Percentiles rank a stretch among this genome's conserved stretches.
These are phyloP conservation scores for Cytospora paraplurivora DNA, from an alignment of 2,329 filamentous ascomycete species.

Conservation along the genomic window DNA sequence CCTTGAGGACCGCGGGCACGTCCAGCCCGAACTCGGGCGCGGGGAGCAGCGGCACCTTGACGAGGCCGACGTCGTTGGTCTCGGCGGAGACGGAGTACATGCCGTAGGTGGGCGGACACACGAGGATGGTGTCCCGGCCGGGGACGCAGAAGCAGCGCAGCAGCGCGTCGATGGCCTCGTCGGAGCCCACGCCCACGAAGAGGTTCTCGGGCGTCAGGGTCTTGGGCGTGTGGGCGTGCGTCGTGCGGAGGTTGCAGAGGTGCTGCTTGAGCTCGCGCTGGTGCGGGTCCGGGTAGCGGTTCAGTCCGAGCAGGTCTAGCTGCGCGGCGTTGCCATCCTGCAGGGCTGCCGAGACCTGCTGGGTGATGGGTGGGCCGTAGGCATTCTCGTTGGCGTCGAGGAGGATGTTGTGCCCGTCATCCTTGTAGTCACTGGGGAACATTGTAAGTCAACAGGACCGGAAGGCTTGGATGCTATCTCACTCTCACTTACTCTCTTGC, in stretches of 20 bases:
- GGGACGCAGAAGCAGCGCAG: slow-evolving; percentile 92
- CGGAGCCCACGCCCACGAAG: slow-evolving; percentile 93
- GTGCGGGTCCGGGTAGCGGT: slow-evolving; percentile 97
- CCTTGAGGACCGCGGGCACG: slow-evolving; percentile 65
- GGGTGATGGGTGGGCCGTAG: slow-evolving; percentile 77
- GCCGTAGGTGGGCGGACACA: slow-evolving; percentile 95
- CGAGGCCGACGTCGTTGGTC: slow-evolving; percentile 86
- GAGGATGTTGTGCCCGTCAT: slow-evolving; percentile 92
- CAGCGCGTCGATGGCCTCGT: slow-evolving; percentile 94
- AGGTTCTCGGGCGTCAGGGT: slow-evolving; percentile 77
- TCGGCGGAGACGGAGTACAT: slow-evolving; percentile 97
- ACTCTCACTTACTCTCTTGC: slow-evolving; percentile 69
- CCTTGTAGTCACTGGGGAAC: slow-evolving; percentile 85
- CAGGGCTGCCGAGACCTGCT: slow-evolving; percentile 48
- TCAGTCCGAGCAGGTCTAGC: slow-evolving; percentile 77
- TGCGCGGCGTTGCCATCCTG: slow-evolving; percentile 43
- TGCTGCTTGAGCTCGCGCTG: slow-evolving; percentile 83
- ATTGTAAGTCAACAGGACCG: slow-evolving; percentile 3
- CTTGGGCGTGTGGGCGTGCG: slow-evolving; percentile 75
- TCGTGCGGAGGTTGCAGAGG: slow-evolving; percentile 86
- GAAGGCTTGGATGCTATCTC: slow-evolving; percentile 11
- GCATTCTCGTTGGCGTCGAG: slow-evolving; percentile 99
- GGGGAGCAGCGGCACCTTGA: slow-evolving; percentile 79
- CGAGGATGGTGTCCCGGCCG: slow-evolving; percentile 84
- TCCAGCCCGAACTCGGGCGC: slow-evolving; percentile 75